These are phyloP conservation scores for Amanita molliuscula DNA, from an alignment of 768 basidiomycete genomes.

Conservation along the genomic window DNA sequence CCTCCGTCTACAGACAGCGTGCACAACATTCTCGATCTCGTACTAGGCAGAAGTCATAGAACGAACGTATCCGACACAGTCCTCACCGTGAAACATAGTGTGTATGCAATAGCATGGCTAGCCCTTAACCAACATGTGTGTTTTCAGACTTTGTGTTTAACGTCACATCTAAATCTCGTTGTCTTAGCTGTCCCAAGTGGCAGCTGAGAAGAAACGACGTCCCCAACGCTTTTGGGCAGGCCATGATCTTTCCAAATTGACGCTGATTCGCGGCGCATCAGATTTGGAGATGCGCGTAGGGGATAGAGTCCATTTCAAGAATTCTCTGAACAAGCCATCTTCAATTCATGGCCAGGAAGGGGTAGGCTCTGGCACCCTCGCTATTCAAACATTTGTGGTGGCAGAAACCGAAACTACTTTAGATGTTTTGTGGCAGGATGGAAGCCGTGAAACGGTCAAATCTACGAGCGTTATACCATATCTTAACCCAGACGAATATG, in stretches of 20 bases:
- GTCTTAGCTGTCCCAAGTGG: slow-evolving; percentile 46
- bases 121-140: slow-evolving; percentile 79
- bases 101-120: slow-evolving; percentile 77
- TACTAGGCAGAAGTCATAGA: slow-evolving; percentile 35
- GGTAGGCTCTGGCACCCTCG: slow-evolving; percentile 33
- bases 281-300: slow-evolving; percentile 63
- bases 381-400: slow-evolving; percentile 51
- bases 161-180: background rate
- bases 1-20: slow-evolving; percentile 38
- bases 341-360: slow-evolving; percentile 52
- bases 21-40: slow-evolving; percentile 34
- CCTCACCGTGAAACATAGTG: slow-evolving; percentile 62
- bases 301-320: slow-evolving; percentile 57
- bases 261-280: slow-evolving; percentile 47
- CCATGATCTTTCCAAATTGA: slow-evolving; percentile 50
- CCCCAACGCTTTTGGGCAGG: slow-evolving; percentile 74
- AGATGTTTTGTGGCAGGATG: slow-evolving; percentile 84
- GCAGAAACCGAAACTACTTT: slow-evolving; percentile 61
- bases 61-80: slow-evolving; percentile 48
- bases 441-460: slow-evolving; percentile 47
- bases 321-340: slow-evolving; percentile 32
- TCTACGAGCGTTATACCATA: slow-evolving; percentile 71
- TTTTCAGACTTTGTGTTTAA: background rate
- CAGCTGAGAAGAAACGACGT: slow-evolving; percentile 47
- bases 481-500: slow-evolving; percentile 83